A percentile compares a stretch with the other conserved stretches of the same genome.
These are phyloP conservation scores for Blastobotrys malaysiensis DNA, from an alignment of 1,139 yeast species.

Conservation along the genomic window DNA sequence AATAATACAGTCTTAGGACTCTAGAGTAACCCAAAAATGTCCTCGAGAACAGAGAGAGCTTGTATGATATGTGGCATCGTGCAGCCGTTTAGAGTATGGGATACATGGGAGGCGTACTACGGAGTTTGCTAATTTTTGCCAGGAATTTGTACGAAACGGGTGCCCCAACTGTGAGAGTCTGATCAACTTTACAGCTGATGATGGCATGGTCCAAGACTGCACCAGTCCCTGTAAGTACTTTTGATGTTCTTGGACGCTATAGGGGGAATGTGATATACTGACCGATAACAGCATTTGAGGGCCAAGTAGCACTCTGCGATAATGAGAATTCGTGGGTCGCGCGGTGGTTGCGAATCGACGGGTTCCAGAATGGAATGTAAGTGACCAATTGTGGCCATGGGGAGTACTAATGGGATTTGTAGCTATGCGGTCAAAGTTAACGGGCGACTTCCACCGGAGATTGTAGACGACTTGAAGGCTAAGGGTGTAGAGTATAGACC, in stretches of 20 bases:
- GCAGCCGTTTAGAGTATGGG: constrained; percentile 57
- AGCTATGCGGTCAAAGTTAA: constrained; percentile 80
- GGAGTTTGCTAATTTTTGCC: constrained; percentile 19
- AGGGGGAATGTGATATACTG: not conserved
- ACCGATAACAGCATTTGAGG: constrained; percentile 61
- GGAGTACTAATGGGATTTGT: not conserved
- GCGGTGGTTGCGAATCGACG: constrained; percentile 89
- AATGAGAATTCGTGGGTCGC: constrained; percentile 94
- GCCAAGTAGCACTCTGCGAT: constrained; percentile 84
- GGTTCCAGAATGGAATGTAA: constrained; percentile 77
- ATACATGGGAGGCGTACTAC: not conserved
- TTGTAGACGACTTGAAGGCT: constrained; percentile 62
- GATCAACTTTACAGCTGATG: constrained; percentile 74
- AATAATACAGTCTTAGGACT: not conserved
- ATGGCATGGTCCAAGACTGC: constrained; percentile 79
- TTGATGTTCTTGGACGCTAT: too few relatives aligned
- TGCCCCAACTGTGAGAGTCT: constrained; percentile 98
- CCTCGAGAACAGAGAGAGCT: constrained; percentile 77
- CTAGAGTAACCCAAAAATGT: constrained; percentile 35
- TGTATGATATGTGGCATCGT: constrained; percentile 96
- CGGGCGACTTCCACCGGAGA: constrained; percentile 87
- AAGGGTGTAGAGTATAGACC: constrained; percentile 85
- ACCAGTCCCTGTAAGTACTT: constrained; percentile 65
- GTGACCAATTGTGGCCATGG: not conserved
- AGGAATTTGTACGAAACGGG: constrained; percentile 70